Conservation (phyloP, 73 alveolate genomes). For the Symbiodinium natans region DNA sequence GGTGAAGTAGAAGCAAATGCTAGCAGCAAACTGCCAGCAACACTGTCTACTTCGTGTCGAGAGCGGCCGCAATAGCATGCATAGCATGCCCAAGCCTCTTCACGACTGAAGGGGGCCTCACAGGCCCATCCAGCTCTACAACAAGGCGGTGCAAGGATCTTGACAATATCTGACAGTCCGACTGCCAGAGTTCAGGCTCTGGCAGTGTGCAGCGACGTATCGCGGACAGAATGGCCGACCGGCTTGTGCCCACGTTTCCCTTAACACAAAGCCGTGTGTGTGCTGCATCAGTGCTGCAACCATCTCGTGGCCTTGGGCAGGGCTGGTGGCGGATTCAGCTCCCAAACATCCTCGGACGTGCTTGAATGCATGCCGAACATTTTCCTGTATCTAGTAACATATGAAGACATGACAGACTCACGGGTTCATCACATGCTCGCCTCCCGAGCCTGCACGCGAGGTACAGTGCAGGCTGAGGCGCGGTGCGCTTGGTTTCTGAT, state of each 20-base stretch:
- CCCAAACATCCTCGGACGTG: conserved; percentile 64
- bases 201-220: conserved; percentile 48
- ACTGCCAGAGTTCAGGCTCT: not conserved
- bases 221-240: conserved; percentile 52
- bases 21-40: not conserved
- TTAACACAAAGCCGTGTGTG: not conserved
- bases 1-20: not conserved
- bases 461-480: not conserved
- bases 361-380: too few species aligned
- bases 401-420: too few species aligned
- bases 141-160: not conserved
- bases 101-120: conserved; percentile 79
- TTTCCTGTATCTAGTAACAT: too few species aligned
- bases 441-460: too few species aligned
- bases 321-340: conserved; percentile 84
- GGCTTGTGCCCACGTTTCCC: conserved; percentile 90
- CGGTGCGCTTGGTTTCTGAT: not conserved
- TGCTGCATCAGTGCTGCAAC: too few species aligned
- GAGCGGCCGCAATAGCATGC: not conserved
- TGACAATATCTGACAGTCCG: too few species aligned
- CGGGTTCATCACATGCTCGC: too few species aligned
- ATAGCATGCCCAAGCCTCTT: conserved; percentile 82
- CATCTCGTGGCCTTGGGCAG: conserved; percentile 32
- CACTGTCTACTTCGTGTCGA: not conserved
- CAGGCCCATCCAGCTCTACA: not conserved